Evolutionary conservation across 1,284 basidiomycete species (phyloP).

Genomic region (Ceratobasidium sp.): DNA sequence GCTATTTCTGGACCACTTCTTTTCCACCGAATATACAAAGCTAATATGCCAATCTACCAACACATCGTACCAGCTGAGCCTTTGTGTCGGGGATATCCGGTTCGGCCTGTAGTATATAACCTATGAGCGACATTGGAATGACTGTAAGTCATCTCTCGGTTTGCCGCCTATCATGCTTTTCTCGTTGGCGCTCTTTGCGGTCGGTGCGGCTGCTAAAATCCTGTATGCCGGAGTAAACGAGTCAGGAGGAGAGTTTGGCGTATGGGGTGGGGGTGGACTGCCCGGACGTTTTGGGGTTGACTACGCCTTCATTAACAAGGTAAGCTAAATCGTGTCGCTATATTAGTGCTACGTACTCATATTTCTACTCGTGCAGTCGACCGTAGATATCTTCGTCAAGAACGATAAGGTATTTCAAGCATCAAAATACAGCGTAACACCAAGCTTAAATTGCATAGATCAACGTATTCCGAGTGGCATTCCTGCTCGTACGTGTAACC

Average conservation of each 20-base stretch:
- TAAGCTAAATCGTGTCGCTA: constrained; percentile 45
- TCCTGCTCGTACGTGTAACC: constrained; percentile 59
- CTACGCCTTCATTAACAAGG: constrained; percentile 65
- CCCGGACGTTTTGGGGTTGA: constrained; percentile 59
- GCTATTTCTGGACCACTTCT: too few species aligned
- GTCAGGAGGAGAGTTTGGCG: constrained; percentile 49
- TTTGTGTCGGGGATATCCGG: too few species aligned
- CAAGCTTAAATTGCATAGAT: constrained; percentile 51
- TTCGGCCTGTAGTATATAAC: too few species aligned
- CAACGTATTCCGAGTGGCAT: constrained; percentile 65
- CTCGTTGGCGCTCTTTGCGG: constrained; percentile 27
- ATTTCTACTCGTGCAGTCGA: constrained; percentile 54
- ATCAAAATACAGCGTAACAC: not conserved
- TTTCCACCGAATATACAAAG: too few species aligned
- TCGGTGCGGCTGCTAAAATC: constrained; percentile 46
- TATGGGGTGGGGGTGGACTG: constrained; percentile 25
- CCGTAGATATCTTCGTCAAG: constrained; percentile 64
- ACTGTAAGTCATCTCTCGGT: too few species aligned
- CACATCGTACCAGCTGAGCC: too few species aligned
- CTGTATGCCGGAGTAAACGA: constrained; percentile 50
- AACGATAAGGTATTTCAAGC: constrained; percentile 59
- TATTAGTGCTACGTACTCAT: not conserved
- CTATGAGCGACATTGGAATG: too few species aligned
- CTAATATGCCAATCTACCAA: too few species aligned
- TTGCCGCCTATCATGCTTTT: too few species aligned